Evolutionary conservation across 345 rosid species (phyloP), one percentile per base, ranked within the genome.

Genomic region (Lenwebbia sp.): DNA sequence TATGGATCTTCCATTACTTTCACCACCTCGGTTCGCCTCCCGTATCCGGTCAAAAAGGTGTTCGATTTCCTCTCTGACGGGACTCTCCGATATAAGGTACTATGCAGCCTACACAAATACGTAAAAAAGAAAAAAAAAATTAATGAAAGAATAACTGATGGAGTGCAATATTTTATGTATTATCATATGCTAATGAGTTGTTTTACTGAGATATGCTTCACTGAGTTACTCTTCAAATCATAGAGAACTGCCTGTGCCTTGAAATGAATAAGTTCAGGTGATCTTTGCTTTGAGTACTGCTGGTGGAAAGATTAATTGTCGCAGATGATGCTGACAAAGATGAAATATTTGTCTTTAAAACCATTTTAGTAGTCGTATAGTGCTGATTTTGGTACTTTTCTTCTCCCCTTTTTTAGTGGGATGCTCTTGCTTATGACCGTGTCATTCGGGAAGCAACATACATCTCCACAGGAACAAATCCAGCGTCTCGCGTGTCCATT

Each of bases 71-170:
- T 92, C 54, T 83, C 87, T 2, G 33, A 87, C 6, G 87, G 19
- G 10, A 40, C 33, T 13, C 54, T 81, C 23, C 86, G 94, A 85
- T 53, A n/a, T 83, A 70, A 91, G 95, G 95, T 93, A 90, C 7
- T 41, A 17, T 12, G 15, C 40, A 25, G 25, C 53, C 76, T 3
- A n/a, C 23, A 49, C 28, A 37, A 86, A 52, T 55, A 33, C 41
- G 26, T 37, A 7, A 19, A 54, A 51, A 83, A 51, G 10, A 19
- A 54, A 51, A 83, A 51, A n/a, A 28, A 19, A 21, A 30, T n/a
- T n/a, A 26, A 26, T 14, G 13, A 82, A 7, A 44, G 84, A 25
- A 44, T 52, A 62, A 28, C 37, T 10, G 40, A 54, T 30, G 25
- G 41, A 53, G 41, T n/a, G 84, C 84, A n/a, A 53, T 52, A 6